Percentiles rank a stretch among this genome's conserved stretches.
Conservation (phyloP, 2,329 filamentous ascomycete species). For the Aaosphaeria arxii region DNA sequence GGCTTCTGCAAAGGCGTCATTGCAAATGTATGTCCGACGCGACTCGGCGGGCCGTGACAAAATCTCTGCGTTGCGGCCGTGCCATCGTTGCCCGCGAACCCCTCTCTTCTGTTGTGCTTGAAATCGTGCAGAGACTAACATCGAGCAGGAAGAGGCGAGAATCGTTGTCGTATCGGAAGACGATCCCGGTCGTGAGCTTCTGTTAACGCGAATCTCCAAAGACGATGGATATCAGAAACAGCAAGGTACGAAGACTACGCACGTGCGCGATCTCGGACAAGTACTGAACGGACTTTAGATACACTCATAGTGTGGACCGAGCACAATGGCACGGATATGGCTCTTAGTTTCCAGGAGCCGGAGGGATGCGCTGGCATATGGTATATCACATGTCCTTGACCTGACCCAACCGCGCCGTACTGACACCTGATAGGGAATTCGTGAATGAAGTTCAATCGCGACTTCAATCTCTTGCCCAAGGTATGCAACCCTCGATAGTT, state of each 20-base stretch:
- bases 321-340: slow-evolving; percentile 89
- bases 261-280: background rate
- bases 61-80: slow-evolving; percentile 10
- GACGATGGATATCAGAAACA: slow-evolving; percentile 98
- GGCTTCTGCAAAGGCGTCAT: slow-evolving; percentile 86
- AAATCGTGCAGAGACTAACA: slow-evolving; percentile 35
- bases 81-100: background rate
- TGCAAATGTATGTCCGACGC: slow-evolving; percentile 59
- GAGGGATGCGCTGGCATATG: slow-evolving; percentile 92
- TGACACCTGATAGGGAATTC: slow-evolving; percentile 69
- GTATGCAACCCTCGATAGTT: slow-evolving; percentile 40
- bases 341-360: slow-evolving; percentile 94
- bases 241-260: slow-evolving; percentile 63
- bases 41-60: slow-evolving; percentile 1
- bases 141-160: slow-evolving; percentile 70
- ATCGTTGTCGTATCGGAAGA: slow-evolving; percentile 95
- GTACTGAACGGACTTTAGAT: slow-evolving; percentile 54
- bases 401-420: background rate
- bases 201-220: slow-evolving; percentile 87
- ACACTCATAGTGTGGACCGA: slow-evolving; percentile 99
- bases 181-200: slow-evolving; percentile 73
- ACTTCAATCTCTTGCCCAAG: slow-evolving; percentile 61
- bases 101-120: too few relatives aligned
- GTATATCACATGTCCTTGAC: slow-evolving; percentile 49
- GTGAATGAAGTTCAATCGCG: slow-evolving; percentile 81